These are phyloP conservation scores for Asterochloris erici DNA, from an alignment of 139 green algal species.

Conservation along the genomic window DNA sequence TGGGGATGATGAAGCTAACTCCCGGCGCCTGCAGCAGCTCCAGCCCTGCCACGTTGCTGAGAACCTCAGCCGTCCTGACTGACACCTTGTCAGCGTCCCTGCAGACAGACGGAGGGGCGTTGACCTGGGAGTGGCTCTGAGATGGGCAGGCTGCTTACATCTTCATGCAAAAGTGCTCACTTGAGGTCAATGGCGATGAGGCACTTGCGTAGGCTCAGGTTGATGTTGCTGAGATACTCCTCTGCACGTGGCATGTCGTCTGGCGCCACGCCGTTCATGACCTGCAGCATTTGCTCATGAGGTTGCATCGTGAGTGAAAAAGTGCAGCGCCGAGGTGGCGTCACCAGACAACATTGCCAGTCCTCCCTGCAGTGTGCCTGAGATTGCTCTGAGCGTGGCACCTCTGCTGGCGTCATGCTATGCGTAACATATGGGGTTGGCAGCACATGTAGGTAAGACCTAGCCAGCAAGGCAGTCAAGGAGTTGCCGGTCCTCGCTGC, in stretches of 20 bases:
- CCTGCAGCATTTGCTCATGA: neutral
- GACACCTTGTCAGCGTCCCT: constrained; percentile 38
- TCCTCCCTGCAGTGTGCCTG: no score
- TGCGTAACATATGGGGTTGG: no score
- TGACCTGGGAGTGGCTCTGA: neutral
- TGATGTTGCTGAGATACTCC: neutral
- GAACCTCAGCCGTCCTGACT: constrained; percentile 34
- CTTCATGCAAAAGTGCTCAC: neutral
- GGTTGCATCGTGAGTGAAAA: no score
- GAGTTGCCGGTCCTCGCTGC: no score
- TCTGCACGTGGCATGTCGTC: neutral
- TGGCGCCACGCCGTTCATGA: neutral
- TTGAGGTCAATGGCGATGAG: constrained; percentile 7
- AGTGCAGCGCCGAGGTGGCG: no score
- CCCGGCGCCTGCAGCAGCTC: constrained; percentile 78
- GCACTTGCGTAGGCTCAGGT: neutral
- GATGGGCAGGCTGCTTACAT: neutral
- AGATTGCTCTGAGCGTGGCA: no score
- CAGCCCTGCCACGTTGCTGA: constrained; percentile 60
- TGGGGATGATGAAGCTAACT: constrained; percentile 56
- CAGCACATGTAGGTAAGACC: no score
- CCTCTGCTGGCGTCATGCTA: no score
- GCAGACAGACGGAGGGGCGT: neutral
- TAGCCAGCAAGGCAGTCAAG: no score
- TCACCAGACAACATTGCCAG: no score